Evolutionary conservation across 805 yeast genomes (phyloP), one percentile per base, ranked within the genome.

Genomic region (Candida broadrunensis): DNA sequence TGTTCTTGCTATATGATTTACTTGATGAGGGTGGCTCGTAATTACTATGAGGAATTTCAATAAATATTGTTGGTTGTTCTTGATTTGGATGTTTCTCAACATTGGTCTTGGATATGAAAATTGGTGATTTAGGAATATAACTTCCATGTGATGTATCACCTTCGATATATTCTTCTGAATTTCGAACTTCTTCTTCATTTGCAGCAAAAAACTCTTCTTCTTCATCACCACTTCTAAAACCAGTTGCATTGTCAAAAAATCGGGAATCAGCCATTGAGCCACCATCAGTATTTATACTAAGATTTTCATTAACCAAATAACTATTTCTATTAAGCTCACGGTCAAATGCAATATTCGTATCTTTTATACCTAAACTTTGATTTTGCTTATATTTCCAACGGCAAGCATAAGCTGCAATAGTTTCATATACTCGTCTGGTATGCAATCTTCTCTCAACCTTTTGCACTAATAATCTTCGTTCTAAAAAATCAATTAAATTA

Each of bases 401-500:
- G 25, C 72, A 61, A 3, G 72, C 66, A 40, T 71, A 77, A 41
- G 76, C 73, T 8, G 71, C 66, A 34, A 77, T 64, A 2, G 75
- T 65, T 34, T 77, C 77, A 33, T 69, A 62, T 3, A 73, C 71
- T 42, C 73, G 61, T 40, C 61, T 62, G 25, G 64, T 67, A 42
- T 69, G 55, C 23, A 75, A 43, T 20, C 70, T 57, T 43, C 73
- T 75, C 34, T 78, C 77, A 26, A 85, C 75, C 46, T 75, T 79
- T 49, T 79, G 80, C 33, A 77, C 55, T 16, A 80, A 63, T 41
- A 82, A 74, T 33, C 83, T 65, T 44, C 87, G 65, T 40, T 81
- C 84, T 48, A 85, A 71, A 55, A 78, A 85, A 47, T 85, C 88
- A 47, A 80, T 81, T 55, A 85, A 70, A 36, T 83, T 83, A 47